A percentile compares a stretch with the other conserved stretches of the same genome.
Conservation (phyloP, 2,329 filamentous ascomycete species). For the Monilinia laxa region DNA sequence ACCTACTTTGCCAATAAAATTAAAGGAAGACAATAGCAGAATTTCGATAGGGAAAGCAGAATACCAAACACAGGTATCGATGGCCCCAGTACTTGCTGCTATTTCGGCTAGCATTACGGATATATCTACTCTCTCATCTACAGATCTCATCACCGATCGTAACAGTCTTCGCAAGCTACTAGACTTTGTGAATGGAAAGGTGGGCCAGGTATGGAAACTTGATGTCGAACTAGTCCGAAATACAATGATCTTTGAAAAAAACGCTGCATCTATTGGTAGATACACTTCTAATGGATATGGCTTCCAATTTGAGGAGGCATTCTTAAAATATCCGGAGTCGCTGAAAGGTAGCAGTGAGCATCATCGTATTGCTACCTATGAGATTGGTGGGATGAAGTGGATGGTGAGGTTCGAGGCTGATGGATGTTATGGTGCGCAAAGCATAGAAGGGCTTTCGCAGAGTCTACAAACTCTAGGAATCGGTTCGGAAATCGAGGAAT, state of each 20-base stretch:
- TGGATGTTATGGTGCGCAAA: constrained; percentile 29
- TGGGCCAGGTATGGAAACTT: constrained; percentile 38
- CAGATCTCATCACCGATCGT: constrained; percentile 39
- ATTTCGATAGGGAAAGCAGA: constrained; percentile 39
- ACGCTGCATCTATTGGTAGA: constrained; percentile 31
- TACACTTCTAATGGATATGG: constrained; percentile 36
- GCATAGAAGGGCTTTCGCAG: neutral
- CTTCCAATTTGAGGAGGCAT: constrained; percentile 38
- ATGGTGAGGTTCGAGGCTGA: constrained; percentile 39
- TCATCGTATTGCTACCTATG: constrained; percentile 36
- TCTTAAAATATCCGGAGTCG: constrained; percentile 32
- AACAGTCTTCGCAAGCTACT: constrained; percentile 39
- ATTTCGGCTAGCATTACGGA: constrained; percentile 30
- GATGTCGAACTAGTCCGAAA: constrained; percentile 39
- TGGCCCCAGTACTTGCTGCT: constrained; percentile 37
- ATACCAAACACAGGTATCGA: constrained; percentile 35
- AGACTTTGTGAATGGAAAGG: constrained; percentile 34
- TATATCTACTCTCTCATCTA: constrained; percentile 30
- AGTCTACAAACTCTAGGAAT: neutral
- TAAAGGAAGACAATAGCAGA: constrained; percentile 24
- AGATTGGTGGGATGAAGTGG: constrained; percentile 34
- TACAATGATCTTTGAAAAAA: constrained; percentile 41
- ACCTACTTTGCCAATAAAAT: constrained; percentile 29
- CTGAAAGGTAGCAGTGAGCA: constrained; percentile 33
- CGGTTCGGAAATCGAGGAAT: neutral